phyloP scores from a whole-genome alignment of 2,329 filamentous ascomycete genomes.

The Colletotrichum echinochloae region DNA sequence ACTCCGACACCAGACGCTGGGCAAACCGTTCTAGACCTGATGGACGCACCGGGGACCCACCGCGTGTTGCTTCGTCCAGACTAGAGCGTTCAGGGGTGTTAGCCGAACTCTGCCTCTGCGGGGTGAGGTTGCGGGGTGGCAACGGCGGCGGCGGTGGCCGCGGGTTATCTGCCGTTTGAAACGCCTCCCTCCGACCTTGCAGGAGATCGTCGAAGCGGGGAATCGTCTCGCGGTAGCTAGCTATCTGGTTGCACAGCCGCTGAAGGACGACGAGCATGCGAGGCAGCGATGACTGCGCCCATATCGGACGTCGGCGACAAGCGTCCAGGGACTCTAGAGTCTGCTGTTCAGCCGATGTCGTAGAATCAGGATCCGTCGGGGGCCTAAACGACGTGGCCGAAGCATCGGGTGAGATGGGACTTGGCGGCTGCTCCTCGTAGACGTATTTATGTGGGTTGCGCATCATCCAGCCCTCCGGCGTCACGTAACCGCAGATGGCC shows the following conservation, averaged over 20 bases:
- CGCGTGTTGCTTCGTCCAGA: conserved; percentile 58
- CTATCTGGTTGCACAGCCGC: conserved; percentile 71
- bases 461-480: conserved; percentile 90
- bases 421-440: conserved; percentile 61
- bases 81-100: conserved; percentile 57
- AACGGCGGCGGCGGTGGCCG: conserved; percentile 46
- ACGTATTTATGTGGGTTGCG: conserved; percentile 75
- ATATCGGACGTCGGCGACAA: conserved; percentile 66
- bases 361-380: conserved; percentile 55
- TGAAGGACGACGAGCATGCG: conserved; percentile 70
- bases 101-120: conserved; percentile 44
- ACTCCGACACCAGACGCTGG: conserved; percentile 71
- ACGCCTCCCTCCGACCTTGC: conserved; percentile 72
- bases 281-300: conserved; percentile 62
- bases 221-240: conserved; percentile 71
- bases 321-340: conserved; percentile 61
- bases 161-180: conserved; percentile 67
- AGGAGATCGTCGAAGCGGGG: conserved; percentile 80
- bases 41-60: conserved; percentile 64
- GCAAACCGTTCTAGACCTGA: conserved; percentile 71
- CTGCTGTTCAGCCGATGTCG: conserved; percentile 55
- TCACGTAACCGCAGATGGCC: conserved; percentile 85
- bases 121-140: conserved; percentile 42
- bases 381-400: conserved; percentile 53
- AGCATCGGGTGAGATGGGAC: conserved; percentile 40